Conservation (phyloP, 2,329 filamentous ascomycete genomes). For the Clonostachys rhizophaga region DNA sequence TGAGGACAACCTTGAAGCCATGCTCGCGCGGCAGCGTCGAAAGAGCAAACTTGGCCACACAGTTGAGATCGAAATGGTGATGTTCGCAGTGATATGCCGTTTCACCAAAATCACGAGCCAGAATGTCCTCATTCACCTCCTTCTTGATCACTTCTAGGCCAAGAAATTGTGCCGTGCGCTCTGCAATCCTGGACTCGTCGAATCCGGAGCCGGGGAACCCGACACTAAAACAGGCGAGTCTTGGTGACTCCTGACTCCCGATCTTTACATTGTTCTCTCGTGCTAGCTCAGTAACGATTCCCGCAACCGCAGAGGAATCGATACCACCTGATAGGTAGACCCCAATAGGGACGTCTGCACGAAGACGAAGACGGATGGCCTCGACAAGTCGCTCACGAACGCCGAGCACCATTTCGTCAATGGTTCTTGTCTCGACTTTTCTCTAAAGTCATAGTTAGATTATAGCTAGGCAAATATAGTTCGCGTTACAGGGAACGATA, state of each 20-base stretch:
- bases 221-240: slow-evolving; percentile 40
- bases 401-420: slow-evolving; percentile 43
- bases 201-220: slow-evolving; percentile 42
- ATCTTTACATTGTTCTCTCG: slow-evolving; percentile 36
- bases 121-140: slow-evolving; percentile 15
- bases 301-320: slow-evolving; percentile 51
- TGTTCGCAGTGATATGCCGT: slow-evolving; percentile 22
- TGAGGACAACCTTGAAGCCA: slow-evolving; percentile 49
- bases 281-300: slow-evolving; percentile 48
- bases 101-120: slow-evolving; percentile 21
- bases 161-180: slow-evolving; percentile 22
- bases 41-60: slow-evolving; percentile 44
- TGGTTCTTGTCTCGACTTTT: slow-evolving; percentile 31
- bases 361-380: slow-evolving; percentile 44
- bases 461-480: not conserved
- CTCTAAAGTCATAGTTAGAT: slow-evolving; percentile 7
- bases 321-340: slow-evolving; percentile 54
- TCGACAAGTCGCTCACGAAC: slow-evolving; percentile 45
- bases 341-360: slow-evolving; percentile 53
- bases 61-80: slow-evolving; percentile 40
- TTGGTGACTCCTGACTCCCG: slow-evolving; percentile 29
- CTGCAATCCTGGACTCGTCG: slow-evolving; percentile 38
- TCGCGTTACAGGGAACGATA: not conserved
- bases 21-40: slow-evolving; percentile 34
- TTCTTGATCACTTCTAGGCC: slow-evolving; percentile 18